These are phyloP conservation scores for Cryptosporidium sp. DNA, from an alignment of 169 alveolate species.

Conservation along the genomic window DNA sequence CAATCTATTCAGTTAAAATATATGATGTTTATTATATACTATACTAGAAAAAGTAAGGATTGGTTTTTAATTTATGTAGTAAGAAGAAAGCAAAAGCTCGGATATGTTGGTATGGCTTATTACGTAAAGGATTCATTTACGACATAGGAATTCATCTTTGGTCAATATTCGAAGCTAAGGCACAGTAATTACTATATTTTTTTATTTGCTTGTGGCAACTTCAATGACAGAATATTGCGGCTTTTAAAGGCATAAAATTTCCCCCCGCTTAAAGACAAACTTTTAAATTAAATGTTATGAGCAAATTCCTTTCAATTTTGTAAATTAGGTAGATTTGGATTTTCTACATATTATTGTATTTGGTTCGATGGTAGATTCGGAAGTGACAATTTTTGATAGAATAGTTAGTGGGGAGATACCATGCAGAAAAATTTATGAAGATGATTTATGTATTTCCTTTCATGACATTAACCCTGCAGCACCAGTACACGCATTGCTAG, in stretches of 20 bases:
- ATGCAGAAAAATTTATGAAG: conserved; percentile 84
- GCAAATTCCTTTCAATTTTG: neutral
- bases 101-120: neutral
- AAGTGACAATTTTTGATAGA: conserved; percentile 84
- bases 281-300: neutral
- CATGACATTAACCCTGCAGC: conserved; percentile 93
- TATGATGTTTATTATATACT: neutral
- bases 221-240: neutral
- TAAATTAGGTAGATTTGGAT: neutral
- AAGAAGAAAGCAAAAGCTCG: neutral
- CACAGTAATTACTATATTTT: too few species aligned
- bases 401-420: conserved; percentile 84
- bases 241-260: neutral
- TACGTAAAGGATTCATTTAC: neutral
- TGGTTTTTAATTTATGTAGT: neutral
- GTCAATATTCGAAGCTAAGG: neutral
- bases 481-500: conserved; percentile 91
- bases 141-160: too few species aligned
- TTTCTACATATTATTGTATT: neutral
- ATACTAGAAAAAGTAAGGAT: neutral
- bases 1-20: neutral
- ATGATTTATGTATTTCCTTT: conserved; percentile 89
- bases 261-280: conserved; percentile 6
- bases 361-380: conserved; percentile 31
- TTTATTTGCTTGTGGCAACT: neutral